phyloP scores from a whole-genome alignment of 805 yeast genomes.

The Kazachstania bromeliacearum region DNA sequence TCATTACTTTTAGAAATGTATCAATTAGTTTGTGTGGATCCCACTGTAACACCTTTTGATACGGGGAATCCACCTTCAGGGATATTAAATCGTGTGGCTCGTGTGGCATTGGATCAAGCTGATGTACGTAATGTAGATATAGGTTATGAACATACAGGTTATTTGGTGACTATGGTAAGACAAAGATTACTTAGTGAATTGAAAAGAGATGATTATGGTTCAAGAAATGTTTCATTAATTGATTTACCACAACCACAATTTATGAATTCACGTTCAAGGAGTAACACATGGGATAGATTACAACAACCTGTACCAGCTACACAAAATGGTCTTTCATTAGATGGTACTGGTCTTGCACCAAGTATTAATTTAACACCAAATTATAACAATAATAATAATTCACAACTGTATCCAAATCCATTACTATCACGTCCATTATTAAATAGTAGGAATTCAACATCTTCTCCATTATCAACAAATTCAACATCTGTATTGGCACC shows the following conservation, averaged over 20 bases:
- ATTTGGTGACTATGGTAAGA: slow-evolving; percentile 32
- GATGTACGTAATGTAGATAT: slow-evolving; percentile 27
- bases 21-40: slow-evolving; percentile 42
- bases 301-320: not conserved
- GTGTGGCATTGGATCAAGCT: slow-evolving; percentile 39
- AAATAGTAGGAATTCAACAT: slow-evolving; percentile 7
- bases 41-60: slow-evolving; percentile 61
- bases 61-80: slow-evolving; percentile 60
- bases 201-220: slow-evolving; percentile 20
- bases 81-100: slow-evolving; percentile 49
- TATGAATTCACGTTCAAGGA: not conserved
- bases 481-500: no score
- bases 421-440: not conserved
- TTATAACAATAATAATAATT: not conserved
- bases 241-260: slow-evolving; percentile 16
- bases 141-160: slow-evolving; percentile 32
- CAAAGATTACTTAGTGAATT: slow-evolving; percentile 30
- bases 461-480: slow-evolving; percentile 5
- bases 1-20: slow-evolving; percentile 38
- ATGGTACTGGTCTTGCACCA: not conserved
- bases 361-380: slow-evolving; percentile 1
- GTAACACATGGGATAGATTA: not conserved
- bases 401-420: no score
- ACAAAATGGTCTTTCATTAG: no score
- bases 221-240: slow-evolving; percentile 22